A percentile compares a stretch with the other conserved stretches of the same genome.
phyloP scores from a whole-genome alignment of 495 filamentous ascomycete species.

The Elasticomyces elasticus region DNA sequence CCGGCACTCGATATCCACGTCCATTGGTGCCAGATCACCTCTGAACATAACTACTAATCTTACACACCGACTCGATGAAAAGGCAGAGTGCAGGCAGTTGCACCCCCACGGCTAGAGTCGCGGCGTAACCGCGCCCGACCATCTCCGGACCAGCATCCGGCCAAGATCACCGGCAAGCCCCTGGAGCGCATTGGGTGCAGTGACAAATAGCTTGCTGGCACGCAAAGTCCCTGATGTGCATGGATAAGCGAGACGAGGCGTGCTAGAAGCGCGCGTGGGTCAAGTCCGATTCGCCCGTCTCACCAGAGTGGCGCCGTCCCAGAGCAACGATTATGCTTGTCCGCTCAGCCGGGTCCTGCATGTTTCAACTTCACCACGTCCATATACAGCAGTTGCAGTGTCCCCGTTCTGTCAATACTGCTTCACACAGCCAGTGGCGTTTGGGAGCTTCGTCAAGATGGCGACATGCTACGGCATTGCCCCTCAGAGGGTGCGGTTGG shows the following conservation, averaged over 20 bases:
- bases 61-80: too few relatives aligned
- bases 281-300: not conserved
- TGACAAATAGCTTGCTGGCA: not conserved
- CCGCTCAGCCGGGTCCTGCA: not conserved
- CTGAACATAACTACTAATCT: too few relatives aligned
- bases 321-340: slow-evolving; percentile 3
- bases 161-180: not conserved
- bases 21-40: too few relatives aligned
- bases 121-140: too few relatives aligned
- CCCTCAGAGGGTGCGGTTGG: not conserved
- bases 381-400: not conserved
- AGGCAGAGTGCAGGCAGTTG: too few relatives aligned
- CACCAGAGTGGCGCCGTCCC: not conserved
- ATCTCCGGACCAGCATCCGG: not conserved
- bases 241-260: not conserved
- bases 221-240: too few relatives aligned
- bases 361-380: not conserved
- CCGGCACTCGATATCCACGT: too few relatives aligned
- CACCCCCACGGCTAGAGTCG: too few relatives aligned
- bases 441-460: not conserved
- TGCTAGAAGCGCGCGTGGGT: not conserved
- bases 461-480: not conserved
- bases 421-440: not conserved
- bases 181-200: not conserved
- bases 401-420: not conserved